phyloP scores from a whole-genome alignment of 306 rosid genomes.

The Quercus variabilis region DNA sequence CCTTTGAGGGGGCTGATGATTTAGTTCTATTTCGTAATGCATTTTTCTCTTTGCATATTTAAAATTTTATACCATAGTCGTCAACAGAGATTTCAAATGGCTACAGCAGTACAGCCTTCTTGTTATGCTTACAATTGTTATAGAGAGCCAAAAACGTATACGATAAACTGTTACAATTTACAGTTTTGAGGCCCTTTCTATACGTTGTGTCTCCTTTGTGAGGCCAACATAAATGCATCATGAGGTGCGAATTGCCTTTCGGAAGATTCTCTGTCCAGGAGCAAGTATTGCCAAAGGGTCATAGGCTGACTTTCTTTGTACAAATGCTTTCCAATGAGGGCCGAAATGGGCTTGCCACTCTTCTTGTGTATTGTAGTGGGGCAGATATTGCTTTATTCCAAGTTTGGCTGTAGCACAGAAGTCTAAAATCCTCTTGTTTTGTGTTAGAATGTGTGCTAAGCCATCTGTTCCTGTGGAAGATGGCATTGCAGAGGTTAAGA shows the following conservation, averaged over 20 bases:
- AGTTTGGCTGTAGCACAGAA: slow-evolving; percentile 44
- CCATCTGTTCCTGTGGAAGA: slow-evolving; percentile 57
- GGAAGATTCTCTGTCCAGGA: slow-evolving; percentile 90
- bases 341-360: slow-evolving; percentile 92
- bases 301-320: slow-evolving; percentile 59
- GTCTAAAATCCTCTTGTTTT: slow-evolving; percentile 63
- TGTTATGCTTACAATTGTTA: slow-evolving; percentile 5
- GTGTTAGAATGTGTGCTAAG: slow-evolving; percentile 54
- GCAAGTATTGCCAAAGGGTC: slow-evolving; percentile 92
- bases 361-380: slow-evolving; percentile 61
- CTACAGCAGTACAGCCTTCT: background rate
- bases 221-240: background rate
- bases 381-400: slow-evolving; percentile 76
- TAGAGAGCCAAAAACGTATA: slow-evolving; percentile 15
- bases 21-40: slow-evolving; percentile 8
- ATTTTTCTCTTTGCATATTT: background rate
- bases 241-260: slow-evolving; percentile 49
- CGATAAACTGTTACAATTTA: slow-evolving; percentile 6
- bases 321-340: slow-evolving; percentile 55
- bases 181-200: slow-evolving; percentile 5
- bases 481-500: slow-evolving; percentile 76
- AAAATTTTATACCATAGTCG: background rate
- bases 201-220: background rate
- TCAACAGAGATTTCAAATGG: slow-evolving; percentile 2
- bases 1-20: background rate